Evolutionary conservation across 148 eudicot species (phyloP).

Genomic region (Chenopodium quinoa): DNA sequence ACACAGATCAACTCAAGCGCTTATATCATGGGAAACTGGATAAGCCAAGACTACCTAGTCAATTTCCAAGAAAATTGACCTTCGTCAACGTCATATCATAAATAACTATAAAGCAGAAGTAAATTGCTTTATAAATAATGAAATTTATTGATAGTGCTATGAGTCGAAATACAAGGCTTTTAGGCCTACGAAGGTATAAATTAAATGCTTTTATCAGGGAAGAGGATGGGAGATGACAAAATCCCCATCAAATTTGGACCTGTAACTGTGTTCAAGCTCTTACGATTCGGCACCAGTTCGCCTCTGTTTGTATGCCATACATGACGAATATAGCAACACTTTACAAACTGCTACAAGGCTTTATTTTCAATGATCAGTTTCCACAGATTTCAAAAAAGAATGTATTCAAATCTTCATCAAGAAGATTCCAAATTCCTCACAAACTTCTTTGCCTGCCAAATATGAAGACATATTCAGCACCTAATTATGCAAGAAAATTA

Average conservation of each 20-base stretch:
- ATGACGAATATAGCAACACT: background rate
- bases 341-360: background rate
- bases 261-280: background rate
- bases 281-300: background rate
- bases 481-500: background rate
- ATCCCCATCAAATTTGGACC: background rate
- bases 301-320: background rate
- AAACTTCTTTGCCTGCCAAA: constrained; percentile 72
- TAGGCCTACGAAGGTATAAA: background rate
- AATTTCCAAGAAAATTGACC: background rate
- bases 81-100: background rate
- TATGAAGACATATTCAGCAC: constrained; percentile 7
- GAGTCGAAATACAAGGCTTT: background rate
- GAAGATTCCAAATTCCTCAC: constrained; percentile 59
- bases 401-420: constrained; percentile 20
- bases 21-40: no score
- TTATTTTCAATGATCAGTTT: background rate
- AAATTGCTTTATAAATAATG: background rate
- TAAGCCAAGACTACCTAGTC: no score
- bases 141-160: background rate
- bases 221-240: background rate
- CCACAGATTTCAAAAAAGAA: background rate
- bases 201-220: background rate
- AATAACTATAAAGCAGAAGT: background rate
- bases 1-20: no score